phyloP scores from a whole-genome alignment of 1,284 basidiomycete species.

The Pseudozyma thailandica region DNA sequence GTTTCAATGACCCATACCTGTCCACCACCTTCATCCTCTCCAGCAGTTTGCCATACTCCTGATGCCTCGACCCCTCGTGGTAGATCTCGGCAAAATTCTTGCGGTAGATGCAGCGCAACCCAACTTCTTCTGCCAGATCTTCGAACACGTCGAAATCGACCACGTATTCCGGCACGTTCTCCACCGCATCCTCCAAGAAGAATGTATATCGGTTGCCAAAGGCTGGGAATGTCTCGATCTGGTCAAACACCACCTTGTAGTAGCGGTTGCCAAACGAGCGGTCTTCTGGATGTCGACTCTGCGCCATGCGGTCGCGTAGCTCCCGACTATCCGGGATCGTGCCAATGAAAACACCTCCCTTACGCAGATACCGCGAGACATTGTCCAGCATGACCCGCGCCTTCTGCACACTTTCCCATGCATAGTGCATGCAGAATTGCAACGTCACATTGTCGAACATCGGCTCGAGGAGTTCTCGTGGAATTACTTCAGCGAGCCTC shows the following conservation, averaged over 20 bases:
- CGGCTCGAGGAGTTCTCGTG: conserved; percentile 72
- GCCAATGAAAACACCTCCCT: conserved; percentile 89
- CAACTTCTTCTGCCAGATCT: conserved; percentile 82
- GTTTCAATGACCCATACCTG: conserved; percentile 31
- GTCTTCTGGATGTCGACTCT: conserved; percentile 74
- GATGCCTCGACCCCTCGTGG: conserved; percentile 36
- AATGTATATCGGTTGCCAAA: conserved; percentile 91
- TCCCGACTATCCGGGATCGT: conserved; percentile 84
- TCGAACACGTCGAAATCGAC: conserved; percentile 94
- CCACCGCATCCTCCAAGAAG: conserved; percentile 91
- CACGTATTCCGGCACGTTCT: conserved; percentile 91
- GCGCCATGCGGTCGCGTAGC: conserved; percentile 77
- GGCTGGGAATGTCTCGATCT: conserved; percentile 71
- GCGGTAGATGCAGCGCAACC: conserved; percentile 80
- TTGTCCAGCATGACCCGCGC: conserved; percentile 93
- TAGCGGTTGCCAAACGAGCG: conserved; percentile 86
- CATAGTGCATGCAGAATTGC: conserved; percentile 99
- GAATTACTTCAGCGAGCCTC: conserved; percentile 78
- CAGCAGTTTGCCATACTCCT: conserved; percentile 45
- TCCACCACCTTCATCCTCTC: conserved; percentile 54
- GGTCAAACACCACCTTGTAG: conserved; percentile 86
- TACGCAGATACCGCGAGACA: conserved; percentile 80
- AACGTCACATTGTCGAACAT: conserved; percentile 94
- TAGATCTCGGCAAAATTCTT: conserved; percentile 76
- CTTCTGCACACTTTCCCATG: conserved; percentile 88